phyloP scores from a whole-genome alignment of 805 yeast species.

The Zygosaccharomyces pseudorouxii region DNA sequence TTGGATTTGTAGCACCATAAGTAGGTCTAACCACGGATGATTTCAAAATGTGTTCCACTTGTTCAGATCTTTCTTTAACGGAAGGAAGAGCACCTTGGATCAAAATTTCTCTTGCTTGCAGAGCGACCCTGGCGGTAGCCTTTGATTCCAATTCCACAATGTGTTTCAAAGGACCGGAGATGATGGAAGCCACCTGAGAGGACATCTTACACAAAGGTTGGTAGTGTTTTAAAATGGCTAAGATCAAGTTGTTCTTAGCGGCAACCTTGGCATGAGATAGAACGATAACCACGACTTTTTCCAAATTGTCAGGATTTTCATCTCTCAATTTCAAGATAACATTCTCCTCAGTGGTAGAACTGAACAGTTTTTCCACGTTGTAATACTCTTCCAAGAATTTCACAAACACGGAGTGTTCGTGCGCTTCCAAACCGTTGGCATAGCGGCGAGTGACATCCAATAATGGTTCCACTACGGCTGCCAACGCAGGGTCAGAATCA shows the following conservation, averaged over 20 bases:
- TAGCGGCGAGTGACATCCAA: conserved; percentile 65
- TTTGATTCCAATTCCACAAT: conserved; percentile 88
- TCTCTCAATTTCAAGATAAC: conserved; percentile 85
- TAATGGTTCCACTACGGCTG: conserved; percentile 66
- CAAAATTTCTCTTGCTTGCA: conserved; percentile 92
- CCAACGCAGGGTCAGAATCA: conserved; percentile 49
- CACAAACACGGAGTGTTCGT: conserved; percentile 75
- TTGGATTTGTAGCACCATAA: conserved; percentile 77
- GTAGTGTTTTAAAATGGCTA: conserved; percentile 79
- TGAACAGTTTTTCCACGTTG: conserved; percentile 71
- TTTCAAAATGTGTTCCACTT: conserved; percentile 90
- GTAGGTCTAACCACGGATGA: conserved; percentile 84
- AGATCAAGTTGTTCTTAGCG: conserved; percentile 83
- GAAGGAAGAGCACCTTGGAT: conserved; percentile 97
- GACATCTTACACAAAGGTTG: conserved; percentile 73
- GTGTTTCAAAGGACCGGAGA: conserved; percentile 67
- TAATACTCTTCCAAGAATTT: conserved; percentile 66
- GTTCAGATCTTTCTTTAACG: conserved; percentile 92
- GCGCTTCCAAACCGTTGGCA: conserved; percentile 70
- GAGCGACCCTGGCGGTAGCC: conserved; percentile 85
- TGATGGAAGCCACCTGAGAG: conserved; percentile 59
- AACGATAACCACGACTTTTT: conserved; percentile 64
- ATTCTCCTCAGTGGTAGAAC: conserved; percentile 81
- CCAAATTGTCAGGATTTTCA: conserved; percentile 70
- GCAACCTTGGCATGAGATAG: conserved; percentile 91